Conservation (phyloP, 163 green algal species). For the Picocystis sp. region DNA sequence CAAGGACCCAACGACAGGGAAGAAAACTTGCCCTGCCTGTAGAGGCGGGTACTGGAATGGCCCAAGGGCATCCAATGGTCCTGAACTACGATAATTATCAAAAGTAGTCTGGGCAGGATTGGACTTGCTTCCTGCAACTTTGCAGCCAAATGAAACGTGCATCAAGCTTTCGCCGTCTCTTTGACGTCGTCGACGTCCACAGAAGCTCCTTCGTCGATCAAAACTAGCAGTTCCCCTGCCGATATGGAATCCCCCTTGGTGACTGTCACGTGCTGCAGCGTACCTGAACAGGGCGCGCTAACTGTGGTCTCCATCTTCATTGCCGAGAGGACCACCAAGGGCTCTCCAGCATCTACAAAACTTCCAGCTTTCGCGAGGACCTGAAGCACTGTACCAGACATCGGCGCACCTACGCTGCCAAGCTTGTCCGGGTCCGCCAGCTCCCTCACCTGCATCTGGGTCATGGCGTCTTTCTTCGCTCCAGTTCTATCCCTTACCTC, state of each 20-base stretch:
- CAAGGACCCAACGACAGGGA: no score
- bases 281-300: slow-evolving; percentile 43
- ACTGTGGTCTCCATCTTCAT: slow-evolving; percentile 97
- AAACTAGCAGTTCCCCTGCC: slow-evolving; percentile 56
- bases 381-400: slow-evolving; percentile 76
- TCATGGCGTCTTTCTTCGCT: slow-evolving; percentile 15
- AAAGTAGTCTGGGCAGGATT: no score
- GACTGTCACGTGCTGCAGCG: slow-evolving; percentile 50
- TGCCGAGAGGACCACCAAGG: slow-evolving; percentile 64
- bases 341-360: slow-evolving; percentile 44
- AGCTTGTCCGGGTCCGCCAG: slow-evolving; percentile 33
- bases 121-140: no score
- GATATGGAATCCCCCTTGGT: slow-evolving; percentile 39
- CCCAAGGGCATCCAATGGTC: no score
- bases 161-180: no score
- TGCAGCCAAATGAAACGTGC: no score
- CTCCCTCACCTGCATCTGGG: slow-evolving; percentile 21
- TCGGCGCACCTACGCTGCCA: slow-evolving; percentile 66
- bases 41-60: no score
- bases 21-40: no score
- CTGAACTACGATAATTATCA: no score
- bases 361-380: slow-evolving; percentile 41
- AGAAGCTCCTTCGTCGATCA: slow-evolving; percentile 29
- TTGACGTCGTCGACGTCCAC: no score
- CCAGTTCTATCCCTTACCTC: slow-evolving; percentile 44